Evolutionary conservation across 2,329 filamentous ascomycete genomes (phyloP).

Genomic region (Aureobasidium melanogenum): DNA sequence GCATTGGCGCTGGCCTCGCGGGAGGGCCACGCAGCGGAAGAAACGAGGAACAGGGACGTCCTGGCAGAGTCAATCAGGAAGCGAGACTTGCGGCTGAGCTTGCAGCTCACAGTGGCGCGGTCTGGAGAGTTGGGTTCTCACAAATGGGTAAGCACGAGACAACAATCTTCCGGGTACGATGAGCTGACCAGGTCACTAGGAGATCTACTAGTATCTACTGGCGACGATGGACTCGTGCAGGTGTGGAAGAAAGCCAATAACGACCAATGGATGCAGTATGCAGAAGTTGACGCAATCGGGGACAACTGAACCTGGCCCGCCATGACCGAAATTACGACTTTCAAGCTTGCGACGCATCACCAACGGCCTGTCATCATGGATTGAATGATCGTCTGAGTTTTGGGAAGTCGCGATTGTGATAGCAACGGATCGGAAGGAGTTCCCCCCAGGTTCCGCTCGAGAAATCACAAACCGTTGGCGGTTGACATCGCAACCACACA

Average conservation of each 20-base stretch:
- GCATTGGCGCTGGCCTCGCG: constrained; percentile 46
- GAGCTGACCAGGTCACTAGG: constrained; percentile 43
- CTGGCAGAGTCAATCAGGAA: constrained; percentile 58
- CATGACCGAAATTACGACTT: not conserved
- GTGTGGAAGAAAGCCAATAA: constrained; percentile 43
- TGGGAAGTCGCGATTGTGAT: not conserved
- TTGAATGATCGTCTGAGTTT: not conserved
- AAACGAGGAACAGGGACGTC: constrained; percentile 44
- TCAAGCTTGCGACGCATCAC: not conserved
- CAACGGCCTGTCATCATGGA: not conserved
- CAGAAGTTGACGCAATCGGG: constrained; percentile 34
- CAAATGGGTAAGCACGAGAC: constrained; percentile 32
- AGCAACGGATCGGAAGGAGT: not conserved
- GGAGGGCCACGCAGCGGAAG: constrained; percentile 40
- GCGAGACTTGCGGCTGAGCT: constrained; percentile 57
- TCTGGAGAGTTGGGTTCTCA: constrained; percentile 65
- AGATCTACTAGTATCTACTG: constrained; percentile 65
- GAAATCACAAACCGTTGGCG: not conserved
- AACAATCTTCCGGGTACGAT: not conserved
- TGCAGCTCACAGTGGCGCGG: constrained; percentile 58
- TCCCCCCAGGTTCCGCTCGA: not conserved
- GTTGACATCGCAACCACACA: constrained; percentile 10
- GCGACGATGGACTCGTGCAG: constrained; percentile 58
- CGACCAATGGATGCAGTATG: constrained; percentile 40
- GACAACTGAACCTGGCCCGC: constrained; percentile 8